Conservation (phyloP, 495 filamentous ascomycete genomes). For the Parachaetomium inaequale region DNA sequence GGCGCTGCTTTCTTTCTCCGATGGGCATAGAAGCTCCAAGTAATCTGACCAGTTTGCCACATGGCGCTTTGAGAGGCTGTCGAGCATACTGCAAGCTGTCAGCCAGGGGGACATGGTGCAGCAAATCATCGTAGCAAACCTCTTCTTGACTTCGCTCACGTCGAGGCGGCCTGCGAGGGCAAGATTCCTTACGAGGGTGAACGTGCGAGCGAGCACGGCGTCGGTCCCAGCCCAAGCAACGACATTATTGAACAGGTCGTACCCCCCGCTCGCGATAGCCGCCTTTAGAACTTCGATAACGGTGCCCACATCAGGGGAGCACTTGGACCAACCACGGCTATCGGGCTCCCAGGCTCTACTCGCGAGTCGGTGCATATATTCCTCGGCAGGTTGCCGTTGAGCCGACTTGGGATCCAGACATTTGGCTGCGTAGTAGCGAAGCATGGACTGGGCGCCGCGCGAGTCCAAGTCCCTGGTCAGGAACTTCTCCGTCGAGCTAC, state of each 20-base stretch:
- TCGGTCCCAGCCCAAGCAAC: slow-evolving; percentile 7
- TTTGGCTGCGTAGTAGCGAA: neutral
- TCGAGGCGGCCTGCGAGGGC: slow-evolving; percentile 6
- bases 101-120: neutral
- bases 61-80: neutral
- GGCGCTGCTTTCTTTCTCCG: neutral
- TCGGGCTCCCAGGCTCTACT: neutral
- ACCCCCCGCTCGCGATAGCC: neutral
- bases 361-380: neutral
- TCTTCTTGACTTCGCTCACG: slow-evolving; percentile 13
- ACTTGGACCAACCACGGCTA: neutral
- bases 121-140: neutral
- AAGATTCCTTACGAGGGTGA: neutral
- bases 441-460: neutral
- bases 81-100: neutral
- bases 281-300: neutral
- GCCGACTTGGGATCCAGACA: neutral
- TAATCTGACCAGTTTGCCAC: neutral
- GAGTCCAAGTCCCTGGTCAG: neutral
- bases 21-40: neutral
- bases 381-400: neutral
- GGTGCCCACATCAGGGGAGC: neutral
- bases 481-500: neutral
- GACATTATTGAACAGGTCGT: slow-evolving; percentile 20
- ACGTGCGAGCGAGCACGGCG: neutral